phyloP scores from a whole-genome alignment of 202 grass and related monocot species.

The Schoenoplectus tabernaemontani region DNA sequence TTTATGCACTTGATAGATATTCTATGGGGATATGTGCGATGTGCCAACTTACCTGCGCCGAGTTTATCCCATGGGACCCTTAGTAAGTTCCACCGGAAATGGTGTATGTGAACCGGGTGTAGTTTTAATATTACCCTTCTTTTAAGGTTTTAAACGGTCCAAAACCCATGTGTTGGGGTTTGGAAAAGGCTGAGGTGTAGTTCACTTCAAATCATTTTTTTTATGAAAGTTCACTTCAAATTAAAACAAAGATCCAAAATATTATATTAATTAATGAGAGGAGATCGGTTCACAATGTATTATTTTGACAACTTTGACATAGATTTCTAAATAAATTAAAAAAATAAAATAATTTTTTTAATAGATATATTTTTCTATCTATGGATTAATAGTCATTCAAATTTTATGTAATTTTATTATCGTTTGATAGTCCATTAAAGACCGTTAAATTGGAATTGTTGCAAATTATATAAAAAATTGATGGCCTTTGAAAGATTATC shows the following conservation, averaged over 20 bases:
- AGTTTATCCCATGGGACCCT: not conserved
- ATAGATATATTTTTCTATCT: too few relatives aligned
- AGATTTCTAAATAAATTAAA: too few relatives aligned
- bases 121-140: not conserved
- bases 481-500: too few relatives aligned
- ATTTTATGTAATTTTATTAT: too few relatives aligned
- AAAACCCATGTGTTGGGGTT: conserved; percentile 23
- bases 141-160: conserved; percentile 26
- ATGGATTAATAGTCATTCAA: too few relatives aligned
- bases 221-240: conserved; percentile 9
- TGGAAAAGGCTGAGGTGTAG: conserved; percentile 8
- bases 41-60: not conserved
- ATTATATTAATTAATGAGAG: not conserved
- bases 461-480: too few relatives aligned
- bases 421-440: too few relatives aligned
- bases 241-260: not conserved
- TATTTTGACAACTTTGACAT: too few relatives aligned
- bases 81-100: not conserved
- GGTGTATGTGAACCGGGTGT: not conserved
- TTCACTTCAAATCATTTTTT: too few relatives aligned
- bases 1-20: not conserved
- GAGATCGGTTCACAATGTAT: too few relatives aligned
- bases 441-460: too few relatives aligned
- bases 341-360: too few relatives aligned
- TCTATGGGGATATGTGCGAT: not conserved